These are phyloP conservation scores for Geosmithia morbida DNA, from an alignment of 2,329 filamentous ascomycete species.

Conservation along the genomic window DNA sequence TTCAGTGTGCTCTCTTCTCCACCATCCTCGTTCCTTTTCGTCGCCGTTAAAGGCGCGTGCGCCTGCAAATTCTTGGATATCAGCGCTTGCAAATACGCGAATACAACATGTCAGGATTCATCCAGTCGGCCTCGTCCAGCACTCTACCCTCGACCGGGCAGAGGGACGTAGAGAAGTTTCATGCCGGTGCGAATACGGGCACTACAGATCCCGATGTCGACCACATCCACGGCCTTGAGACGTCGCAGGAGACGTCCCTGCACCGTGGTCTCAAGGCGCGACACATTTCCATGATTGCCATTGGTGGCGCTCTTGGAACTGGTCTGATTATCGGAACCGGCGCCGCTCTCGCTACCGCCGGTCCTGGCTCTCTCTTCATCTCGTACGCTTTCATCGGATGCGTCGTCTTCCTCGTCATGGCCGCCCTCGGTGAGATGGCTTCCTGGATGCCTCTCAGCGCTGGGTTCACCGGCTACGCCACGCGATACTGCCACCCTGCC, in stretches of 20 bases:
- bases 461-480: constrained; percentile 71
- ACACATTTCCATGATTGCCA: constrained; percentile 48
- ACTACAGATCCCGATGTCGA: constrained; percentile 3
- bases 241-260: constrained; percentile 29
- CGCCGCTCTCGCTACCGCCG: constrained; percentile 35
- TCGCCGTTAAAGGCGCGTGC: not conserved
- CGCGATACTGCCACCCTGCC: constrained; percentile 66
- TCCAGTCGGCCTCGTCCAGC: not conserved
- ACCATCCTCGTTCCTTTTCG: not conserved
- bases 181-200: not conserved
- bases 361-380: constrained; percentile 55
- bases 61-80: not conserved
- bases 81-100: not conserved
- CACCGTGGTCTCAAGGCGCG: constrained; percentile 38
- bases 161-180: not conserved
- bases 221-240: constrained; percentile 32
- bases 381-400: constrained; percentile 56
- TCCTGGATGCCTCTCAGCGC: constrained; percentile 65
- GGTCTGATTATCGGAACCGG: constrained; percentile 60
- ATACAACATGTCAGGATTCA: not conserved
- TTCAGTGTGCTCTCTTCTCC: not conserved
- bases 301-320: constrained; percentile 61
- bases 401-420: constrained; percentile 71
- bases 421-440: constrained; percentile 71
- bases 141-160: too few species aligned